Conservation (phyloP, 768 basidiomycete species). For the Amanita rubescens region DNA sequence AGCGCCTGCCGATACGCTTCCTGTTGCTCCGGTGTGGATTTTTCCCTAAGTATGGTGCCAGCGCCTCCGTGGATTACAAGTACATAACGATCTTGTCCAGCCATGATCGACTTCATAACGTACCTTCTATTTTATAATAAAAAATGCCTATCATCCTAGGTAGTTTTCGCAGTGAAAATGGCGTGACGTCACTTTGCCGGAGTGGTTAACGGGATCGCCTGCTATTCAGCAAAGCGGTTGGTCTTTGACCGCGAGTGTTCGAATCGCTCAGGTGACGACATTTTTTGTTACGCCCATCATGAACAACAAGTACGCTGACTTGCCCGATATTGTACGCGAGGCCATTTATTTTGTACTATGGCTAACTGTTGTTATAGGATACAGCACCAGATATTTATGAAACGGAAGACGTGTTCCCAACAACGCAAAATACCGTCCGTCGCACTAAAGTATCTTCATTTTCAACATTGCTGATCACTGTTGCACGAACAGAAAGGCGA, state of each 20-base stretch:
- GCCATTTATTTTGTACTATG: slow-evolving; percentile 7
- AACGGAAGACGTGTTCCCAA: slow-evolving; percentile 70
- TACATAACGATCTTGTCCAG: slow-evolving; percentile 19
- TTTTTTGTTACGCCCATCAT: slow-evolving; percentile 30
- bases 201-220: slow-evolving; percentile 90
- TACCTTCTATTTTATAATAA: background rate
- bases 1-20: slow-evolving; percentile 52
- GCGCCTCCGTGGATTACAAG: slow-evolving; percentile 81
- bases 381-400: slow-evolving; percentile 90
- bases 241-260: slow-evolving; percentile 46
- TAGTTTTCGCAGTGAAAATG: slow-evolving; percentile 12
- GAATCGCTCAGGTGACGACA: slow-evolving; percentile 46
- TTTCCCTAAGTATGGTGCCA: slow-evolving; percentile 53
- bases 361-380: slow-evolving; percentile 43
- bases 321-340: slow-evolving; percentile 85
- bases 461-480: slow-evolving; percentile 4
- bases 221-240: slow-evolving; percentile 45
- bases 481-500: slow-evolving; percentile 43
- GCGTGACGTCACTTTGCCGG: slow-evolving; percentile 86
- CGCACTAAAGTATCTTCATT: background rate
- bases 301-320: slow-evolving; percentile 77
- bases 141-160: background rate
- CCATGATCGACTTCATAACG: background rate
- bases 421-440: slow-evolving; percentile 45
- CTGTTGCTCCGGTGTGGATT: slow-evolving; percentile 54